Evolutionary conservation across 176 grass and related monocot genomes (phyloP).

Genomic region (Oryza officinalis): DNA sequence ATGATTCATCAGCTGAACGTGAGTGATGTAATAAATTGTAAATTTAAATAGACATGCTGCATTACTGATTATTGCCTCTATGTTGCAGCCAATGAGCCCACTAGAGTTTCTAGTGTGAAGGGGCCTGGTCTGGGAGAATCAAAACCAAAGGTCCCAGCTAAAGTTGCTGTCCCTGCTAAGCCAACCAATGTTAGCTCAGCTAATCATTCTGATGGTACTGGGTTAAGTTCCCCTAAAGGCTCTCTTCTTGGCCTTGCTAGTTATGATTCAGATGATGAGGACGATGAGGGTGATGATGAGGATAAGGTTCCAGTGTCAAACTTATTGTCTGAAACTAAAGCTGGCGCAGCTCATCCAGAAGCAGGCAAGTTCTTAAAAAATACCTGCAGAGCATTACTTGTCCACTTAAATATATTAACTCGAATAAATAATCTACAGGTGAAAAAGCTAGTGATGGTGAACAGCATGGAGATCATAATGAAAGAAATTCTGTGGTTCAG

Average conservation of each 20-base stretch:
- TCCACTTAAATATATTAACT: constrained; percentile 20
- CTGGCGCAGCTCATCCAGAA: constrained; percentile 35
- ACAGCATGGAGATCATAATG: constrained; percentile 17
- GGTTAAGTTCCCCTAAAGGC: constrained; percentile 52
- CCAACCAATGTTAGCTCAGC: constrained; percentile 34
- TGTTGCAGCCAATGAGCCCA: constrained; percentile 52
- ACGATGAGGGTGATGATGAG: constrained; percentile 34
- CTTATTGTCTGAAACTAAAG: constrained; percentile 36
- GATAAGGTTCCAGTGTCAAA: constrained; percentile 38
- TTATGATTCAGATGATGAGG: constrained; percentile 90
- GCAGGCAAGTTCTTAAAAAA: constrained; percentile 40
- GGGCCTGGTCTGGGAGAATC: constrained; percentile 36
- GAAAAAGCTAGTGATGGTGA: constrained; percentile 24
- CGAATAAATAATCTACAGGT: constrained; percentile 28
- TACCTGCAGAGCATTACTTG: not conserved
- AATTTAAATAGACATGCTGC: constrained; percentile 30
- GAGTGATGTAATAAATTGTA: constrained; percentile 29
- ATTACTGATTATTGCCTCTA: constrained; percentile 43
- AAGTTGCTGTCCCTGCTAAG: constrained; percentile 47
- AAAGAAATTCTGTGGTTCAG: constrained; percentile 3
- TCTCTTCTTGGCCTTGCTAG: constrained; percentile 88
- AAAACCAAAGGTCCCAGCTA: constrained; percentile 47
- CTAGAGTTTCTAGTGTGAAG: constrained; percentile 41
- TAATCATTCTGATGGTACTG: constrained; percentile 33
- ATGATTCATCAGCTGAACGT: constrained; percentile 69